Evolutionary conservation across 495 filamentous ascomycete genomes (phyloP), one percentile per base, ranked within the genome.

Genomic region (Penicillium riverlandense): DNA sequence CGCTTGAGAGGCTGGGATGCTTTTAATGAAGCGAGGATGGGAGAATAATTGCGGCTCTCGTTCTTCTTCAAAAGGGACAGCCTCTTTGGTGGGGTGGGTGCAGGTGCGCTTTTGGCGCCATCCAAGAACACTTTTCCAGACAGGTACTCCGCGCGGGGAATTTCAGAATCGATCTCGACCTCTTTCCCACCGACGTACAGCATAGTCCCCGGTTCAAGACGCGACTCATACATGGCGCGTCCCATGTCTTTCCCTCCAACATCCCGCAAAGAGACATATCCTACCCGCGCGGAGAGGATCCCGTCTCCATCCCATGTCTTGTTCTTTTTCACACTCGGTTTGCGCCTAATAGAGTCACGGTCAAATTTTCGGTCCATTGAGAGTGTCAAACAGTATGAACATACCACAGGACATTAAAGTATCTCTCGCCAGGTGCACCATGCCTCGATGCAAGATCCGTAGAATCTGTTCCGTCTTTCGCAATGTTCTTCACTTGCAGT

Each of bases 271-370:
- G 65, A 66, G 10, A 80, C 84, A 53, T 74, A 77, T 6, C 84
- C 83, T 11, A 66, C 69, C 0, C 61, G 55, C 2, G 82, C 67
- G 3, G 72, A 63, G 9, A 91, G 68, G 7, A 88, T 70, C 3
- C 85, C 86, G 59, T 91, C 86, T n/a, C 86, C 85, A 60, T 90
- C 86, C 83, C 87, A 91, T 11, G 83, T 89, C 58, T 90, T 91
- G 65, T 90, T 78, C 63, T 90, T 91, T 59, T 88, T 91, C 11
- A 66, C 72, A 0, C 82, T 88, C 39, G 77, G 80, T 58, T 86
- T 89, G 13, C 86, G 79, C 84, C 82, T 85, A 49, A 38, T 22
- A n/a, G 9, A 29, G 22, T 4, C 22, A 22, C 22, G 22, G 22
- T 22, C 22, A 22, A 4, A 22, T 22, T 22, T 22, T 22, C 15